Evolutionary conservation across 2,329 filamentous ascomycete species (phyloP), one percentile per base, ranked within the genome.

Genomic region (Neofusicoccum sp.): DNA sequence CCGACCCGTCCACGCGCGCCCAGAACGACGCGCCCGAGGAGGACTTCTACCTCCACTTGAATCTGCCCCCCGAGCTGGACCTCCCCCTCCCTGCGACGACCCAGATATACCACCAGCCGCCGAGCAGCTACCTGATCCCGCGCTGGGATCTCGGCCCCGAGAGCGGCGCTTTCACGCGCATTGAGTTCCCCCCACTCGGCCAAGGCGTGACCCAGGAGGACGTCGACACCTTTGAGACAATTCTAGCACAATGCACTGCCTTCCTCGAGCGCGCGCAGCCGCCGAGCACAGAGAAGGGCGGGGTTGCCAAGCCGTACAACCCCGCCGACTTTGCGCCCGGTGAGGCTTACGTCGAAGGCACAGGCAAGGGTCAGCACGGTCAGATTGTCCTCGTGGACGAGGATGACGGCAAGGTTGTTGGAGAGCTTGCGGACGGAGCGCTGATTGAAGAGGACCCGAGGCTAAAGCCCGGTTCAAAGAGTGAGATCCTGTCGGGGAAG

Each of bases 21-120:
- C 81, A 85, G 65, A 81, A 80, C 62, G 80, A 83, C 59, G 69
- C 73, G 6, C 72, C 74, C 36, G 74, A 76, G 60, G 90, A 97
- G 73, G 95, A 98, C 80, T 98, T 97, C 79, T 98, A 98, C 74
- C 86, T 99, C 4, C 93, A 98, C 75, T 85, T 99, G 26, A 92
- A 97, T 70, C 86, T 98, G 8, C 93, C 93, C 12, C 93, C 93
- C 20, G 93, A 97, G 80, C 86, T 99, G 68, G 93, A 98, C 69
- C 85, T 98, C 5, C 91, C 95, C 5, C 83, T 98, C 12, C 95
- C 95, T 11, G 93, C 93, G 16, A 98, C 93, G 0, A 98, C 95
- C 0, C 93, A 98, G 74, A 95, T 99, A 73, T 98, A 96, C 78
- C 92, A 96, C 75, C 91, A 98, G 77, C 92, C 93, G 6, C 93